A percentile compares a stretch with the other conserved stretches of the same genome.
Evolutionary conservation across 305 asterid genomes (phyloP).

Genomic region (Solanum hybrid): DNA sequence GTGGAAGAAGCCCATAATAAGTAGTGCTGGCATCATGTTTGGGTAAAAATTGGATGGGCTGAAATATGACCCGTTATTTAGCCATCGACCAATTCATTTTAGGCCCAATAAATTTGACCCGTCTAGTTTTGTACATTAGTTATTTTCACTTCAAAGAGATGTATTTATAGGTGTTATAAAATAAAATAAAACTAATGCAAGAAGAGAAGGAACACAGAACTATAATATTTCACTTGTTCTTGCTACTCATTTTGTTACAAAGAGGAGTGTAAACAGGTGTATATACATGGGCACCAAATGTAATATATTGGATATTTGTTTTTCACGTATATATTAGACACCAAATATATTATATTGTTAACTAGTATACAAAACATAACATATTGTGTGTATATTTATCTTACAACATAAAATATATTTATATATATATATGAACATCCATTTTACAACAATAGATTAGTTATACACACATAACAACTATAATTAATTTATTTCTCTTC

Average conservation of each 20-base stretch:
- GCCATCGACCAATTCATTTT: neutral
- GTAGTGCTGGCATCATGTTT: neutral
- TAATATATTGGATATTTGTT: neutral
- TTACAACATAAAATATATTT: too few species aligned
- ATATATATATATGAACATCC: neutral
- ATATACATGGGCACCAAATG: neutral
- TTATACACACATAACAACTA: too few species aligned
- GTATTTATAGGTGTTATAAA: too few species aligned
- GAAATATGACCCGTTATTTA: neutral
- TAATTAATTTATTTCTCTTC: neutral
- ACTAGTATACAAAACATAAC: neutral
- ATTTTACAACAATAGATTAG: neutral
- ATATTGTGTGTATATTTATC: neutral
- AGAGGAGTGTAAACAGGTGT: neutral
- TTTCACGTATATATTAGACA: neutral
- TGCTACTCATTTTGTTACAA: neutral
- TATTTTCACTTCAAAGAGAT: too few species aligned
- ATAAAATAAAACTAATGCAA: too few species aligned
- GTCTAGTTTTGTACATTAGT: neutral
- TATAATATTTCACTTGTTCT: neutral
- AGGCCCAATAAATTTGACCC: neutral
- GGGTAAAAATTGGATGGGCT: neutral
- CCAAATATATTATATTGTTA: too few species aligned
- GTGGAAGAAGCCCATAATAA: too few species aligned
- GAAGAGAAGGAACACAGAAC: neutral